Evolutionary conservation across 768 basidiomycete genomes (phyloP), one percentile per base, ranked within the genome.

Genomic region (Pholiota molesta): DNA sequence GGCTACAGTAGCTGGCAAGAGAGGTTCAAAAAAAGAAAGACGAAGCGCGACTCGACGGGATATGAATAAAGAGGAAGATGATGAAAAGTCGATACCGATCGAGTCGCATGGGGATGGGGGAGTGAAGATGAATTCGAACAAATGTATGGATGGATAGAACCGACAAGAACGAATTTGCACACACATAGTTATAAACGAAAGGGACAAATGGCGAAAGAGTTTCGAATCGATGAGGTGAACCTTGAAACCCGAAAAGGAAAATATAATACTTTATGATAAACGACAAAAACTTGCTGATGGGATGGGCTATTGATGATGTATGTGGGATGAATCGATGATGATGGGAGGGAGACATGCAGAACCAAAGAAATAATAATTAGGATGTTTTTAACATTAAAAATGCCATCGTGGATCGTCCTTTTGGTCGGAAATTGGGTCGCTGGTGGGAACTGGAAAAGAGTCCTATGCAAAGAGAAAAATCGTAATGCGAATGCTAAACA

Each of bases 221-320:
- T 57, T 57, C 55, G 23, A 47, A 57, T 59, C 26, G 42, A 62
- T 29, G 45, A 47, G 52, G 47, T 35, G 29, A 59, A 49, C 19
- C 57, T 40, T 56, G 60, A 59, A 58, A 47, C 56, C 29, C 31
- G 52, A 62, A 59, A 57, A 55, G 54, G 51, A 54, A 44, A 52
- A 57, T 49, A 10, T 49, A 10, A 23, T 58, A 58, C 31, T 58
- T 60, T 60, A 64, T 52, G 61, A 55, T 45, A 56, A 49, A 58
- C 45, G 23, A 42, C 49, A 37, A 37, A 39, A 45, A 49, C 17
- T 58, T 49, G 57, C 33, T 47, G 47, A 47, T 49, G 57, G 47
- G 47, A 56, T 61, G 59, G 33, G 60, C 60, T 60, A 64, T 64
- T 64, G 28, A 35, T 57, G 39, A 44, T 51, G 60, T 64, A 60